Percentiles rank a stretch among this genome's conserved stretches.
Conservation (phyloP, 129 eudicot genomes). For the Artemisia argyi region DNA sequence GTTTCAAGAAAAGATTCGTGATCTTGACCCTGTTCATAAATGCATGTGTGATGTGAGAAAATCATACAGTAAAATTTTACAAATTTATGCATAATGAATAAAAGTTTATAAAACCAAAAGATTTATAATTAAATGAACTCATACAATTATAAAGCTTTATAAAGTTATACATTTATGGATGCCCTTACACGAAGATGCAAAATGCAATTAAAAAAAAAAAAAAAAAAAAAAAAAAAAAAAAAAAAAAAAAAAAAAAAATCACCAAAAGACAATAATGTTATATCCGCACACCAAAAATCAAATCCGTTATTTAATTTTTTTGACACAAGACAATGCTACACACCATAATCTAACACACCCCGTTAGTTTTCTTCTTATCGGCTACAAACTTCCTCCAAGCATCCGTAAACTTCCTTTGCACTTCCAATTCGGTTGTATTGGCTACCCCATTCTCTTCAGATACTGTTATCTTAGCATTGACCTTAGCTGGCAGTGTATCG, state of each 20-base stretch:
- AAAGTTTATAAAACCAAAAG: too few relatives aligned
- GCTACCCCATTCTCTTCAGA: conserved; percentile 24
- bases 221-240: neutral
- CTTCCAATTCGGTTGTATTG: conserved; percentile 41
- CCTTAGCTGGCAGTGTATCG: conserved; percentile 55
- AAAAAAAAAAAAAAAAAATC: neutral
- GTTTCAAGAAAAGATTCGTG: too few relatives aligned
- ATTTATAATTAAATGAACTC: too few relatives aligned
- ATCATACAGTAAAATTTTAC: too few relatives aligned
- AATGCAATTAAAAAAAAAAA: neutral
- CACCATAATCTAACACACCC: conserved; percentile 52
- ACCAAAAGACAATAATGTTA: neutral
- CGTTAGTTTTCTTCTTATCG: conserved; percentile 73
- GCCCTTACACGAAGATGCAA: too few relatives aligned
- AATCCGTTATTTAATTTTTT: conserved; percentile 15
- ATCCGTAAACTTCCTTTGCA: conserved; percentile 58
- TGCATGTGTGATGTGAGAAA: too few relatives aligned
- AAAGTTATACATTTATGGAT: neutral
- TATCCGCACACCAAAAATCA: neutral
- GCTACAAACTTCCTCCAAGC: conserved; percentile 84
- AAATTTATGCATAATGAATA: too few relatives aligned
- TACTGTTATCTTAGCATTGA: conserved; percentile 44
- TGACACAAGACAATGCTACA: neutral
- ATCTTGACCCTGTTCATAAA: too few relatives aligned
- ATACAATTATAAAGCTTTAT: too few relatives aligned